Evolutionary conservation across 163 green algal species (phyloP).

Genomic region (Coccomyxa subellipsoidea): DNA sequence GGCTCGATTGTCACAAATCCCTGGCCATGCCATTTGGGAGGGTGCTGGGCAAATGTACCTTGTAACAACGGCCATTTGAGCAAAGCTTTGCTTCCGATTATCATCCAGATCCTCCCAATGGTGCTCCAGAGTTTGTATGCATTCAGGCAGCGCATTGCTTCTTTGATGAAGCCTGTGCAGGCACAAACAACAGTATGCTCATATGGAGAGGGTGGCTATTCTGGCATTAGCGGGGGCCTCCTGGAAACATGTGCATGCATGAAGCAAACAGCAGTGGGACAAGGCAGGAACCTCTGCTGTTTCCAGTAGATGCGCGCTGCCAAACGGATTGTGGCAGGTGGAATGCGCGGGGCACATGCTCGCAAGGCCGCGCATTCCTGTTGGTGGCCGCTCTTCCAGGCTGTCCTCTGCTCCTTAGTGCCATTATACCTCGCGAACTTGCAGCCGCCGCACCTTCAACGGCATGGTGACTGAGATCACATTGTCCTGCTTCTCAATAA

Average conservation of each 20-base stretch:
- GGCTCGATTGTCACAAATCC: neutral
- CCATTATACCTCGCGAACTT: neutral
- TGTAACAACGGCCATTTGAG: constrained; percentile 6
- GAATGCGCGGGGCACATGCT: neutral
- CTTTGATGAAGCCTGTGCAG: neutral
- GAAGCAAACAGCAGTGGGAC: too few species aligned
- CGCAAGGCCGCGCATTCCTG: constrained; percentile 1
- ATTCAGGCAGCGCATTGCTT: neutral
- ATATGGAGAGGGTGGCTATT: too few species aligned
- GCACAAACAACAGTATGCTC: too few species aligned
- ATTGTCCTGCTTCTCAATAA: too few species aligned
- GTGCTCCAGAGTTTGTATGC: constrained; percentile 3
- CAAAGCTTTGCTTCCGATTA: constrained; percentile 6
- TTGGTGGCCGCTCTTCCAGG: neutral
- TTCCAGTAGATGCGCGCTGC: constrained; percentile 1
- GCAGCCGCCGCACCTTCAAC: neutral
- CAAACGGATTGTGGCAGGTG: constrained; percentile 7
- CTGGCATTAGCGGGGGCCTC: too few species aligned
- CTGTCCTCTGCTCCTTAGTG: neutral
- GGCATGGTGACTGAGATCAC: too few species aligned
- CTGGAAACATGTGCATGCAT: too few species aligned
- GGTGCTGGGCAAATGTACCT: neutral
- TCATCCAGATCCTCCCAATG: constrained; percentile 13
- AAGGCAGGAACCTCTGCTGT: neutral
- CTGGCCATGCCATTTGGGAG: neutral